Conservation (phyloP, 106 monocot species). For the Iris macrosiphon region DNA sequence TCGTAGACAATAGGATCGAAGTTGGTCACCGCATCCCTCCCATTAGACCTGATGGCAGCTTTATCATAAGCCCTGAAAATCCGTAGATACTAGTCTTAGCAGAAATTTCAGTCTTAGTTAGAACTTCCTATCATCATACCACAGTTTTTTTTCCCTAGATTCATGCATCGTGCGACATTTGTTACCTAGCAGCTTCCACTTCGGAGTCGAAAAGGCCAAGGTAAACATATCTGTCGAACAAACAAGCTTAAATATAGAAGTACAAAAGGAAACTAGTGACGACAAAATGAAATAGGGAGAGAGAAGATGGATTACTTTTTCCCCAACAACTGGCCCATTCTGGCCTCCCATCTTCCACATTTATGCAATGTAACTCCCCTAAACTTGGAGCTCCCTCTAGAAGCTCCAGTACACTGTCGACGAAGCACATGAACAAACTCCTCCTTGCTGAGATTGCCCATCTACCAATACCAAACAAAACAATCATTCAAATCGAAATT, state of each 20-base stretch:
- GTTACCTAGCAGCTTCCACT: conserved; percentile 25
- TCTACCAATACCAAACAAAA: conserved; percentile 19
- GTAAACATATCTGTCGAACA: conserved; percentile 19
- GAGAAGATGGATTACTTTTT: conserved; percentile 31
- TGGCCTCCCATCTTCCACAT: conserved; percentile 62
- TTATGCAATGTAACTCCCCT: conserved; percentile 54
- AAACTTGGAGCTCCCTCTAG: conserved; percentile 42
- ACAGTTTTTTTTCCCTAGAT: too few relatives aligned
- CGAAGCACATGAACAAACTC: conserved; percentile 54
- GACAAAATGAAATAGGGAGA: neutral
- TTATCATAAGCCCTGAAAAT: conserved; percentile 68
- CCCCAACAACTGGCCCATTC: conserved; percentile 45
- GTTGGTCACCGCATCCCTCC: conserved; percentile 75
- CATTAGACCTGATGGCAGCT: conserved; percentile 71
- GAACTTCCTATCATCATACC: too few relatives aligned
- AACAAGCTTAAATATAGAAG: neutral
- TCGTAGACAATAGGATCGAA: conserved; percentile 54
- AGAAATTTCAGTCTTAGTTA: too few relatives aligned
- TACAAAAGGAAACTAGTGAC: too few relatives aligned
- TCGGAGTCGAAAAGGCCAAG: conserved; percentile 19
- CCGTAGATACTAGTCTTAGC: too few relatives aligned
- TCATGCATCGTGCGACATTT: neutral
- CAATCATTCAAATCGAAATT: too few relatives aligned
- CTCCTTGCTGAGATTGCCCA: conserved; percentile 35
- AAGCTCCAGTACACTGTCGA: conserved; percentile 47